Evolutionary conservation across 148 eudicot genomes (phyloP), one percentile per base, ranked within the genome.

Genomic region (Salicornia ramosissima): DNA sequence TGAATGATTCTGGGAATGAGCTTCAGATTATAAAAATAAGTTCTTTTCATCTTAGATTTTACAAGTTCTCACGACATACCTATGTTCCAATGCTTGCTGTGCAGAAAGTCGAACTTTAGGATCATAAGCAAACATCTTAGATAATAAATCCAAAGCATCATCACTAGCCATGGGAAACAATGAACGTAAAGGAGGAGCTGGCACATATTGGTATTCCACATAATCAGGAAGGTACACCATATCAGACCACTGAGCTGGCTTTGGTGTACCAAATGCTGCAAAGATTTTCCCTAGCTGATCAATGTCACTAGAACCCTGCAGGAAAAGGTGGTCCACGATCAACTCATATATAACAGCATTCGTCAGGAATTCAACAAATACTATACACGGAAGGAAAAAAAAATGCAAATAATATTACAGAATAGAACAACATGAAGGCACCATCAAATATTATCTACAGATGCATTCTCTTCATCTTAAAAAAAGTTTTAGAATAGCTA

Each of bases 271-370:
- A 80, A 94, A 94, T 71, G 92, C 95, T 51, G 87, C 92, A 81
- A 94, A 94, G 14, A 94, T 94, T 79, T 94, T 94, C 15, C 98
- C 98, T 67, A 94, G 78, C 80, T 94, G 98, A 83, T 94, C 98
- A 67, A 94, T 94, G 75, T 94, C 98, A 81, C 90, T 94, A 74
- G 88, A 86, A 64, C 98, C 98, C 98, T 94, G 70, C 12, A 64
- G 9, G 39, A 52, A 19, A 50, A 36, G 15, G 43, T 16, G 14
- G 15, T 36, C 36, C 16, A 36, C 14, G 2, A 34, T 42, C 33
- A 61, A 26, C n/a, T 15, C 33, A 22, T 31, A 21, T 4, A 61
- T 3, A 36, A 9, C 19, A n/a, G 16, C n/a, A n/a, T 0, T 2
- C 1, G 31, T 9, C 8, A 16, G 62, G n/a, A 13, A 15, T 29